Evolutionary conservation across 768 basidiomycete genomes (phyloP).

Genomic region (Pisolithus sp.): DNA sequence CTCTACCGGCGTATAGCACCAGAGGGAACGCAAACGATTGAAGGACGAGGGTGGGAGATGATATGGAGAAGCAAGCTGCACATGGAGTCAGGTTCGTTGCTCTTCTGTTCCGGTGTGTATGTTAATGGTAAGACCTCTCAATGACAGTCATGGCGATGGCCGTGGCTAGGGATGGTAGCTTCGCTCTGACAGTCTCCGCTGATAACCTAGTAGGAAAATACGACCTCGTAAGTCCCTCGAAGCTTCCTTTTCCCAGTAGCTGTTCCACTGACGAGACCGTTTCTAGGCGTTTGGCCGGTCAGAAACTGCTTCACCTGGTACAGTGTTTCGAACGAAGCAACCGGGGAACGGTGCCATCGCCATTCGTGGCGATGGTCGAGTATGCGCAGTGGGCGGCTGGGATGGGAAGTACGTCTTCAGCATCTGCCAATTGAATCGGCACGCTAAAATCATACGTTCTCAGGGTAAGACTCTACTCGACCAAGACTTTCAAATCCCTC

Average conservation of each 20-base stretch:
- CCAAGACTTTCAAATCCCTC: constrained; percentile 72
- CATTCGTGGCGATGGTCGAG: constrained; percentile 65
- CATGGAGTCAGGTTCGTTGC: constrained; percentile 58
- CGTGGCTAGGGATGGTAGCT: constrained; percentile 48
- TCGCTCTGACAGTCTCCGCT: constrained; percentile 79
- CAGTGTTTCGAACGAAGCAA: constrained; percentile 55
- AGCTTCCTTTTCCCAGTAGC: background rate
- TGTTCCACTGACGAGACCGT: background rate
- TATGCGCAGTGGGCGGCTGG: constrained; percentile 91
- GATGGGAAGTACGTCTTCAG: constrained; percentile 69
- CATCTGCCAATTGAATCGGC: background rate
- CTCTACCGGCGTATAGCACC: constrained; percentile 46
- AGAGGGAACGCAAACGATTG: constrained; percentile 40
- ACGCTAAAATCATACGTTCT: background rate
- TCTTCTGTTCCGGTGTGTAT: background rate
- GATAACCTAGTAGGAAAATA: constrained; percentile 74
- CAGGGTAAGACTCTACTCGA: constrained; percentile 80
- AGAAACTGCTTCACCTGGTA: constrained; percentile 21
- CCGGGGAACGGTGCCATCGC: constrained; percentile 77
- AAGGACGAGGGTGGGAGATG: constrained; percentile 68
- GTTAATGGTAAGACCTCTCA: background rate
- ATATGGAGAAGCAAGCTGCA: constrained; percentile 66
- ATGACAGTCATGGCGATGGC: constrained; percentile 79
- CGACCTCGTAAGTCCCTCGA: constrained; percentile 37
- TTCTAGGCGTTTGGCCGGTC: constrained; percentile 7